Percentiles rank a stretch among this genome's conserved stretches.
Conservation (phyloP, 2,329 filamentous ascomycete species). For the Microsporum canis region DNA sequence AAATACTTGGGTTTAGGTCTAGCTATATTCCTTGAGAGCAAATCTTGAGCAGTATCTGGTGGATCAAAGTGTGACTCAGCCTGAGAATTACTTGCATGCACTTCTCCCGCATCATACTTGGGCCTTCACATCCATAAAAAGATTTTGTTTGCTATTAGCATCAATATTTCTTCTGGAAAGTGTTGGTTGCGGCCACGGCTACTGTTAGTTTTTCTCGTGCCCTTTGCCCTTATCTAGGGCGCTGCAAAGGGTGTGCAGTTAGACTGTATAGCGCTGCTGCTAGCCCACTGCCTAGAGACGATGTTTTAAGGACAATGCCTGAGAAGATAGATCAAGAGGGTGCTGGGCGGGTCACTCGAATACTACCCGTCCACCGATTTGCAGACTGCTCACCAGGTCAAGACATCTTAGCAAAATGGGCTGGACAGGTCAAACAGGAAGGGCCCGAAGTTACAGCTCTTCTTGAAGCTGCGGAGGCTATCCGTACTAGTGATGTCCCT, state of each 20-base stretch:
- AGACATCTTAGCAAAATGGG: slow-evolving; percentile 32
- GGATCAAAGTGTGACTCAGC: not conserved
- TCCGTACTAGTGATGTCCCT: slow-evolving; percentile 57
- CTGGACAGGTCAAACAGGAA: slow-evolving; percentile 23
- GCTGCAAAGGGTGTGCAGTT: not conserved
- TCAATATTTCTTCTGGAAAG: not conserved
- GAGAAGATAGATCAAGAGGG: not conserved
- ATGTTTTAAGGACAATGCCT: not conserved
- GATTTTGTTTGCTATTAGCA: not conserved
- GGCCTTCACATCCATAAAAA: not conserved
- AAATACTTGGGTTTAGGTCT: not conserved
- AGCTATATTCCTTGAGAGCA: not conserved
- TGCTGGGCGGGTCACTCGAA: slow-evolving; percentile 20
- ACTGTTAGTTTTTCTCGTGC: not conserved
- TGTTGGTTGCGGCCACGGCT: not conserved
- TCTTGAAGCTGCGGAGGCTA: slow-evolving; percentile 52
- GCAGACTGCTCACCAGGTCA: slow-evolving; percentile 24
- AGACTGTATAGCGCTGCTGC: not conserved
- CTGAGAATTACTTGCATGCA: not conserved
- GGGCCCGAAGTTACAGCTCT: slow-evolving; percentile 44
- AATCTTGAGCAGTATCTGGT: not conserved
- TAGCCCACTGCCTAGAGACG: not conserved
- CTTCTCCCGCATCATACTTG: not conserved
- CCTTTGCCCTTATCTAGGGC: not conserved
- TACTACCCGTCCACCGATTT: slow-evolving; percentile 30